Evolutionary conservation across 2,329 filamentous ascomycete genomes (phyloP).

Genomic region (Byssochlamys sp.): DNA sequence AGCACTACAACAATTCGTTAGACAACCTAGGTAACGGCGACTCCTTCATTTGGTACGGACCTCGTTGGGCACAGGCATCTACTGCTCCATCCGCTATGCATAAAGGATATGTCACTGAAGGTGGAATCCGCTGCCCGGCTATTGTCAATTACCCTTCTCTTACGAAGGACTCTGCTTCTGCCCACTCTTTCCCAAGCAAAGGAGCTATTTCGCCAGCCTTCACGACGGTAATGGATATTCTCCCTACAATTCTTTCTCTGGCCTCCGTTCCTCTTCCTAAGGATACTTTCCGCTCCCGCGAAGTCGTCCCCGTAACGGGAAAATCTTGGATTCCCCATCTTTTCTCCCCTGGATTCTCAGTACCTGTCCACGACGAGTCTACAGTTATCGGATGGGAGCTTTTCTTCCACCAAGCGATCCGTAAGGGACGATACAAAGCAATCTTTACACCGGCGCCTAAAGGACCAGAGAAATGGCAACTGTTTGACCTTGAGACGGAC

Average conservation of each 20-base stretch:
- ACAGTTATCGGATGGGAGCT: slow-evolving; percentile 50
- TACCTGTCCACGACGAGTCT: slow-evolving; percentile 41
- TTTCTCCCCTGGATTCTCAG: slow-evolving; percentile 26
- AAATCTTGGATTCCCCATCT: slow-evolving; percentile 31
- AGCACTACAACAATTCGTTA: slow-evolving; percentile 50
- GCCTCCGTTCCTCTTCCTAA: slow-evolving; percentile 42
- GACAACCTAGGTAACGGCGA: slow-evolving; percentile 50
- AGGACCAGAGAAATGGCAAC: slow-evolving; percentile 48
- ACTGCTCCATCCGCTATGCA: slow-evolving; percentile 43
- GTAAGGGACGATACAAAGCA: slow-evolving; percentile 49
- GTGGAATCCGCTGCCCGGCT: slow-evolving; percentile 47
- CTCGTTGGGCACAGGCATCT: slow-evolving; percentile 46
- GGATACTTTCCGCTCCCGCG: slow-evolving; percentile 41
- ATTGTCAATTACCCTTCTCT: slow-evolving; percentile 36
- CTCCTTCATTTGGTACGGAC: slow-evolving; percentile 54
- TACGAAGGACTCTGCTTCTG: slow-evolving; percentile 12
- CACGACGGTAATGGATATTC: slow-evolving; percentile 45
- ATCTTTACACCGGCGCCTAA: slow-evolving; percentile 49
- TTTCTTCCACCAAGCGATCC: slow-evolving; percentile 45
- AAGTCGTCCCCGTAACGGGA: slow-evolving; percentile 45
- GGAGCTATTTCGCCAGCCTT: slow-evolving; percentile 22
- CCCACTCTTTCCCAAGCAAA: slow-evolving; percentile 36
- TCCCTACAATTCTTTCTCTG: slow-evolving; percentile 37
- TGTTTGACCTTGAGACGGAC: slow-evolving; percentile 46
- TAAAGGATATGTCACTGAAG: slow-evolving; percentile 42